These are phyloP conservation scores for Tetradesmus lagerheimii DNA, from an alignment of 139 green algal species.

Conservation along the genomic window DNA sequence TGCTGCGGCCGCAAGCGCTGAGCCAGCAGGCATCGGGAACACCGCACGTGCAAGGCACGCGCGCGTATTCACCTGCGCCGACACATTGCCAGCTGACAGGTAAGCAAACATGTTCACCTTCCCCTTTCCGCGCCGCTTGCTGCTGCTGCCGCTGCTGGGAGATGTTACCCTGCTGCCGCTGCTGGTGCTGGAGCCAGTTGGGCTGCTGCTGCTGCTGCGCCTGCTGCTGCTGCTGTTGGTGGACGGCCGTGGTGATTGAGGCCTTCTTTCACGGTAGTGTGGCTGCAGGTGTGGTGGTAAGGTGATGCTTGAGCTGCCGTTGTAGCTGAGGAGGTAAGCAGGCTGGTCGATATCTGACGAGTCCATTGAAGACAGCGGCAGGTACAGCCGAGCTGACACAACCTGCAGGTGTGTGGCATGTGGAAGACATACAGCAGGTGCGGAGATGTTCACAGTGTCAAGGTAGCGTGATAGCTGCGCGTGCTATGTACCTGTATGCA, in stretches of 20 bases:
- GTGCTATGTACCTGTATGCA: no score
- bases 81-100: slow-evolving; percentile 1
- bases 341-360: slow-evolving; percentile 34
- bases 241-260: background rate
- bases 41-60: background rate
- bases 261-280: background rate
- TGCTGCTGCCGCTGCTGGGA: background rate
- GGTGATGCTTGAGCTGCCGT: slow-evolving; percentile 5
- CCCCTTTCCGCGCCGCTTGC: background rate
- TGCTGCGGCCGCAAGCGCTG: background rate
- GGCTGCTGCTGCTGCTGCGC: background rate
- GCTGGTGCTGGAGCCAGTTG: background rate
- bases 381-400: slow-evolving; percentile 25
- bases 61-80: background rate
- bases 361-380: slow-evolving; percentile 43
- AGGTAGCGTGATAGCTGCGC: no score
- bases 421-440: background rate
- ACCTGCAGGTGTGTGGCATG: slow-evolving; percentile 17
- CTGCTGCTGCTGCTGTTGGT: slow-evolving; percentile 18
- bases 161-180: slow-evolving; percentile 32
- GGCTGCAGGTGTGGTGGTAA: slow-evolving; percentile 6
- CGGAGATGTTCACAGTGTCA: no score
- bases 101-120: slow-evolving; percentile 14
- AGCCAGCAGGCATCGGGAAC: background rate
- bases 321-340: slow-evolving; percentile 19